Evolutionary conservation across 768 basidiomycete genomes (phyloP), one percentile per base, ranked within the genome.

Genomic region (Termitomyces eurrhizus): DNA sequence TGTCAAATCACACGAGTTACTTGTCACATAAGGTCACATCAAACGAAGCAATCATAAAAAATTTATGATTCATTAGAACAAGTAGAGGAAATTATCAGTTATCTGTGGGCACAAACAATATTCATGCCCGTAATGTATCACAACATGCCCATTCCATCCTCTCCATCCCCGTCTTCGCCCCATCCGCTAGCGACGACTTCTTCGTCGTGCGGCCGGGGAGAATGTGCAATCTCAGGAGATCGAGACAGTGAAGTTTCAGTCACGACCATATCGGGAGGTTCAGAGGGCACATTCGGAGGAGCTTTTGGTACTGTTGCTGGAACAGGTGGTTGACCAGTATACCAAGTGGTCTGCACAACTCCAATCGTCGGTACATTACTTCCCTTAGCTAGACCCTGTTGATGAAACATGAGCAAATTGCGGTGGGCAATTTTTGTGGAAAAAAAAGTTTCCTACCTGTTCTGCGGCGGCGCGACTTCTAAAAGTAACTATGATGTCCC

Each of bases 91-190:
- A 21, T 44, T 44, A 44, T 44, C 42, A 44, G n/a, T 44, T 44
- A 42, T 42, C 41, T 32, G 50, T 35, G 21, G 21, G 32, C 33
- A 33, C 49, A 35, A n/a, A 18, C 49, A 50, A 33, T 39, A 14
- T 35, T 51, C 50, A 41, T 33, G 53, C 26, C 16, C 18, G 18
- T 54, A 29, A 26, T 32, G 26, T 33, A 7, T 74, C 67, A 80
- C 49, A 85, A 67, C 82, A 90, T 85, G 44, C 89, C 88, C 87
- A 91, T 90, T 49, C 83, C 86, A 67, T 90, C 87, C 64, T 84
- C 88, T 57, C 83, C 88, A 54, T 86, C 84, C 45, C 78, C 84
- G 29, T 81, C 82, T 56, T 79, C 85, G n/a, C 88, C 89, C 89
- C 89, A 90, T 26, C 89, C 87, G 65, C 81, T 86, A 4, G 83